Percentiles rank a stretch among this genome's conserved stretches.
Conservation (phyloP, 208 protist genomes). For the Leishmania amazonensis region DNA sequence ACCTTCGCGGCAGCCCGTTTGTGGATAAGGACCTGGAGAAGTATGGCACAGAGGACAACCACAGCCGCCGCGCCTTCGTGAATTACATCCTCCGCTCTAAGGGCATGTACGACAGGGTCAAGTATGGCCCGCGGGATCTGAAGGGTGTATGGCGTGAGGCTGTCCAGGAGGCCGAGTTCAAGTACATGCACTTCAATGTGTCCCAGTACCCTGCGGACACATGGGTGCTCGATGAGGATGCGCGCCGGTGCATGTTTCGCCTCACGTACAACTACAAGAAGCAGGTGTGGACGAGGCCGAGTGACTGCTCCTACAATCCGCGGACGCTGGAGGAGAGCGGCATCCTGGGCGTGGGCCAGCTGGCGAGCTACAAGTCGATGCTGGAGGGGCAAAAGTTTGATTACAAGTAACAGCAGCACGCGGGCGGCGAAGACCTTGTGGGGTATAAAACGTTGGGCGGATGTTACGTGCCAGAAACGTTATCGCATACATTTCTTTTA, state of each 20-base stretch:
- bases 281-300: conserved; percentile 7
- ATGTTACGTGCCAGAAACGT: too few relatives aligned
- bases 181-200: conserved; percentile 26
- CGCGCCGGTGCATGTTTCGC: conserved; percentile 20
- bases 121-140: conserved; percentile 19
- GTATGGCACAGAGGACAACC: conserved; percentile 32
- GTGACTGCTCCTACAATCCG: conserved; percentile 11
- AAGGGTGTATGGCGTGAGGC: conserved; percentile 17
- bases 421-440: too few relatives aligned
- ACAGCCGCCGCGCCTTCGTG: conserved; percentile 20
- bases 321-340: conserved; percentile 20
- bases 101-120: conserved; percentile 21
- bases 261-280: conserved; percentile 25
- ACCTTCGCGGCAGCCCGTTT: conserved; percentile 22
- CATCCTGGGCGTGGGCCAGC: conserved; percentile 27
- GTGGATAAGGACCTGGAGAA: neutral
- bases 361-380: neutral
- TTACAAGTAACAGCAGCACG: too few relatives aligned
- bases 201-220: conserved; percentile 30
- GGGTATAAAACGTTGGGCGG: too few relatives aligned
- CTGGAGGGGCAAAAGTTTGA: too few relatives aligned
- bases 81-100: conserved; percentile 7
- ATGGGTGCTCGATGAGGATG: conserved; percentile 32
- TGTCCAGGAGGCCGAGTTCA: conserved; percentile 9
- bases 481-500: too few relatives aligned